phyloP scores from a whole-genome alignment of 352 stramenopile genomes.

The Phytopythium sindhum region DNA sequence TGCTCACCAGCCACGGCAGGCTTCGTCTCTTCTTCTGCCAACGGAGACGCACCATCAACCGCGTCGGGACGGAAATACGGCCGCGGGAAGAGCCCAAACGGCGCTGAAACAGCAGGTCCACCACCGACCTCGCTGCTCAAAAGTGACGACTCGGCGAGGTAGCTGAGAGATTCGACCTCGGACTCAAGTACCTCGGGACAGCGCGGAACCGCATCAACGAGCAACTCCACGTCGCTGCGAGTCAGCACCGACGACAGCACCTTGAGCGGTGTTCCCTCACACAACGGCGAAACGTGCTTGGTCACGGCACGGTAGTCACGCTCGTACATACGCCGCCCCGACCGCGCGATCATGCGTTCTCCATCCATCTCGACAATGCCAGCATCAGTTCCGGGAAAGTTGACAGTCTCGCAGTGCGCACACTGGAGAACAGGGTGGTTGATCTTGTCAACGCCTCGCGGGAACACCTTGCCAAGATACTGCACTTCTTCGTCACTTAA shows the following conservation, averaged over 20 bases:
- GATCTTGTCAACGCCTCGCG: slow-evolving; percentile 31
- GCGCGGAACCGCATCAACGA: slow-evolving; percentile 35
- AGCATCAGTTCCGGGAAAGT: slow-evolving; percentile 71
- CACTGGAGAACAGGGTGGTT: slow-evolving; percentile 70
- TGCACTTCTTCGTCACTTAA: slow-evolving; percentile 63
- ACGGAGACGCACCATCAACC: background rate
- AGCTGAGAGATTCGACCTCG: slow-evolving; percentile 58
- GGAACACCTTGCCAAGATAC: slow-evolving; percentile 67
- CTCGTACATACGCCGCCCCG: slow-evolving; percentile 72
- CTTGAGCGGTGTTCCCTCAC: slow-evolving; percentile 63
- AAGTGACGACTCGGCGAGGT: slow-evolving; percentile 42
- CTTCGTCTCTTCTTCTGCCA: slow-evolving; percentile 16
- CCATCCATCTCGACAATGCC: slow-evolving; percentile 70
- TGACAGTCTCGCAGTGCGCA: slow-evolving; percentile 70
- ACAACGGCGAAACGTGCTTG: slow-evolving; percentile 72
- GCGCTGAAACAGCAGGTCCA: slow-evolving; percentile 38
- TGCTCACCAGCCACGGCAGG: background rate
- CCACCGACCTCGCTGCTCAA: slow-evolving; percentile 18
- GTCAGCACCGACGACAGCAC: slow-evolving; percentile 41
- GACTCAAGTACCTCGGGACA: slow-evolving; percentile 66
- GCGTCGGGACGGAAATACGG: slow-evolving; percentile 15
- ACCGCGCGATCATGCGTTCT: slow-evolving; percentile 64
- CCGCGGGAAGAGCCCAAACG: slow-evolving; percentile 55
- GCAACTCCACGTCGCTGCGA: slow-evolving; percentile 39
- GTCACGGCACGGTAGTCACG: slow-evolving; percentile 76